Evolutionary conservation across 2,329 filamentous ascomycete species (phyloP).

Genomic region (Cylindrodendrum hubeiense): DNA sequence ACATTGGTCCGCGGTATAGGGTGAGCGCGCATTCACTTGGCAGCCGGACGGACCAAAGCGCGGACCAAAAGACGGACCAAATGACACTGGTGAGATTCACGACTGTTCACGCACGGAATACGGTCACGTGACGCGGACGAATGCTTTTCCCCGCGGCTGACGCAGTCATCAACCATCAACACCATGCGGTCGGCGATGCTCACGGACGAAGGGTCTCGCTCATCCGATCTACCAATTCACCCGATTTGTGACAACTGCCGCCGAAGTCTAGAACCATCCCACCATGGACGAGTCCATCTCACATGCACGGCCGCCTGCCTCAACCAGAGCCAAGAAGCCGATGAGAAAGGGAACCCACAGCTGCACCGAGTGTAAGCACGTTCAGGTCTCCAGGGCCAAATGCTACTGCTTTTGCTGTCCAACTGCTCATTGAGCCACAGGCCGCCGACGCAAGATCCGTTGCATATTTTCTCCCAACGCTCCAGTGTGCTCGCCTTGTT

Average conservation of each 20-base stretch:
- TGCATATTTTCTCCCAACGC: constrained; percentile 56
- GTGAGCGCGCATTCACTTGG: too few species aligned
- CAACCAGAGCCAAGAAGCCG: constrained; percentile 11
- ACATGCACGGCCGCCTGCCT: not conserved
- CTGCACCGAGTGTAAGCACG: constrained; percentile 39
- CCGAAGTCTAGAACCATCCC: not conserved
- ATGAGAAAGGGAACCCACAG: constrained; percentile 45
- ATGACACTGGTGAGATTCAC: not conserved
- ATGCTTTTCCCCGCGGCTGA: not conserved
- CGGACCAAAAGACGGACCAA: not conserved
- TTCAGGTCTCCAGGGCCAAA: not conserved
- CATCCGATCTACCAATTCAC: not conserved
- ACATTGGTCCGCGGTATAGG: not conserved
- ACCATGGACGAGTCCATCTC: not conserved
- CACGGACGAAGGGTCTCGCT: not conserved
- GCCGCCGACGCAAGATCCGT: constrained; percentile 60
- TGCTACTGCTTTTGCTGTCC: not conserved
- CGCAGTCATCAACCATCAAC: not conserved
- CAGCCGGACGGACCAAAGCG: constrained; percentile 3
- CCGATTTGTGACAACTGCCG: not conserved
- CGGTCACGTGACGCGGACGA: constrained; percentile 5
- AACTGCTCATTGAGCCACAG: constrained; percentile 41
- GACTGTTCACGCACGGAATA: not conserved
- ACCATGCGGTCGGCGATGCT: not conserved
- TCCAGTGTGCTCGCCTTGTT: constrained; percentile 56